Base-by-base conservation (phyloP, 352 stramenopile species). In the Phytophthora palmivora region DNA sequence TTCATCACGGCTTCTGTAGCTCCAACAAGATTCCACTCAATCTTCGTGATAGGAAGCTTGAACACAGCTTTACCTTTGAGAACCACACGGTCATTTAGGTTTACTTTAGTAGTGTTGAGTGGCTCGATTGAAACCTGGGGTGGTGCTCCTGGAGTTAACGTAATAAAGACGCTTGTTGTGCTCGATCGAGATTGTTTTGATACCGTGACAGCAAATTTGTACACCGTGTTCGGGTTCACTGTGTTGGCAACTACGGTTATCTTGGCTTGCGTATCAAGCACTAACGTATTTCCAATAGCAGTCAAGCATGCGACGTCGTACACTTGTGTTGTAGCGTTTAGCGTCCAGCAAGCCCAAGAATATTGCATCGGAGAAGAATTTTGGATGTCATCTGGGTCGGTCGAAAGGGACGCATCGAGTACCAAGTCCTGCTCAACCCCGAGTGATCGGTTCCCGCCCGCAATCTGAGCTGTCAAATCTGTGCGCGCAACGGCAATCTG, bases 121-220 rank as follows among this genome's bases (percentile, higher is more conserved):
- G 78, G 55, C 9, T 85, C 78, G 26, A 91, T 89, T 1, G 76
- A 78, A 4, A 86, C 79, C n/a, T 58, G 66, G 15, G 82, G 82
- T 11, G 75, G 79, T 0, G 76, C 86, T 2, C 82, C 82, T 28
- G 70, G 68, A 6, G 71, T 76, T 33, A 87, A 59, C 9, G 74
- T 71, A 47, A 85, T 79, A 18, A 83, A 61, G 2, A 82, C 65
- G 0, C 74, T 82, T 0, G 76, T 42, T 2, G 43, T 63, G 5
- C 67, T 78, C 0, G 44, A 67, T 6, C 80, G 72, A 18, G 69
- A 71, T 16, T 79, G 74, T 37, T 91, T 89, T 16, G 59, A 58
- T 7, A 69, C 63, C 0, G 43, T 72, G 8, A 74, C 72, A 10
- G 70, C 79, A 41, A 89, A 87, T 44, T 84, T 78, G 58, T 89